Evolutionary conservation across 192 early-diverging fungal species (phyloP), one percentile per base, ranked within the genome.

Genomic region (Chytriomyces hyalinus): DNA sequence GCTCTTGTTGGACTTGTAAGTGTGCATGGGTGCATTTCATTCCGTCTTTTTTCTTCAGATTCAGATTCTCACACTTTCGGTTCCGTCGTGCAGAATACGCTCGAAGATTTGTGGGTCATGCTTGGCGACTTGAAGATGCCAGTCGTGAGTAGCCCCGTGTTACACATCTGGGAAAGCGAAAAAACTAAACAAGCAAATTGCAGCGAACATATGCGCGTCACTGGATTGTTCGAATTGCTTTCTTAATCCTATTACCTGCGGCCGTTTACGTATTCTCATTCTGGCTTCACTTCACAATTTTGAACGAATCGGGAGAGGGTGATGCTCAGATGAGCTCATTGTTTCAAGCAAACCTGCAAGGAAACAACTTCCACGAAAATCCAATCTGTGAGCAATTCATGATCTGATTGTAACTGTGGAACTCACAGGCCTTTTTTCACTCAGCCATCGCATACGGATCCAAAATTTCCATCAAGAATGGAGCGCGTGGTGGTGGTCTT

Each of bases 251-350:
- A 5, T 51, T 97, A n/a, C 97, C 97, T 13, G 81, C 93, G 49
- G 59, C 84, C 0, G 89, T 99, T 20, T 99, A 99, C 81, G 82
- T 96, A 60, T 70, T 91, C 8, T 89, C 89, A 28, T 99, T 99
- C 78, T 83, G 78, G 63, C 59, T 95, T 4, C 97, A 99, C 83
- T 99, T 99, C 85, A 79, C 88, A 43, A 89, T 99, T 26, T 82
- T 99, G 49, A 89, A 87, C 78, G 82, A 87, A 49, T 90, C 87
- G 44, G 97, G 97, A 0, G 84, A 91, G 5, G 96, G 97, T 6
- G 95, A 97, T 83, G 92, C 92, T 15, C 89, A 92, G 64, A 99
- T 99, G 97, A 92, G 92, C 77, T 94, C 95, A 4, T 83, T 96
- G 24, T 99, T 99, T 86, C 97, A 99, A 80, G 94, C 96, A 15